Conservation (phyloP, 2,329 filamentous ascomycete genomes). For the Helotiales sp. region DNA sequence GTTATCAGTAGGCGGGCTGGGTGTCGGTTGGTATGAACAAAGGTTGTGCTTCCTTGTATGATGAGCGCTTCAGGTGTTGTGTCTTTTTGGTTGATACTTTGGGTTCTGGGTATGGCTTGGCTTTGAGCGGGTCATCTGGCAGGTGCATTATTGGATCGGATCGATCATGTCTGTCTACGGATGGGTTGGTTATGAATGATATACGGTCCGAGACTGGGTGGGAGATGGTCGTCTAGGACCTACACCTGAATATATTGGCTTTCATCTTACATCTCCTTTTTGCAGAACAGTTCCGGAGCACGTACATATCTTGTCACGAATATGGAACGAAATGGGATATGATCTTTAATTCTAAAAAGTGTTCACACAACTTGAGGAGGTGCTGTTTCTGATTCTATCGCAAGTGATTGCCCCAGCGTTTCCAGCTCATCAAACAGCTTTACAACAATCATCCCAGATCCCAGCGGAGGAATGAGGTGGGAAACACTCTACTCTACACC, state of each 20-base stretch:
- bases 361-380: neutral
- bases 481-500: neutral
- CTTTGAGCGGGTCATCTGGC: constrained; percentile 38
- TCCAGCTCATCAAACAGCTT: neutral
- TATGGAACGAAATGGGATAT: constrained; percentile 21
- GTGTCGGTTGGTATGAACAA: constrained; percentile 40
- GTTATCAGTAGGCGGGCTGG: constrained; percentile 31
- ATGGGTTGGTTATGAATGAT: constrained; percentile 32
- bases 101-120: constrained; percentile 25
- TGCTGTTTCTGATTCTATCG: neutral
- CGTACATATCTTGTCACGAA: constrained; percentile 18
- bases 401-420: neutral
- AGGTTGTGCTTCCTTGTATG: constrained; percentile 39
- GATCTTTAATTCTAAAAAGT: constrained; percentile 13
- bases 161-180: constrained; percentile 36
- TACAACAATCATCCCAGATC: neutral
- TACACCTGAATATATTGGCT: constrained; percentile 28
- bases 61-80: constrained; percentile 32
- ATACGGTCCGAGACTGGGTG: constrained; percentile 34
- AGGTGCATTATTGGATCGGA: constrained; percentile 38
- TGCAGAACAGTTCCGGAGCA: neutral
- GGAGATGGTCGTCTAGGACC: constrained; percentile 27
- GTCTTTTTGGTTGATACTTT: constrained; percentile 29
- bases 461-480: neutral
- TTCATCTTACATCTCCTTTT: constrained; percentile 12